Evolutionary conservation across 495 filamentous ascomycete species (phyloP).

Genomic region (Hypoxylon trugodes): DNA sequence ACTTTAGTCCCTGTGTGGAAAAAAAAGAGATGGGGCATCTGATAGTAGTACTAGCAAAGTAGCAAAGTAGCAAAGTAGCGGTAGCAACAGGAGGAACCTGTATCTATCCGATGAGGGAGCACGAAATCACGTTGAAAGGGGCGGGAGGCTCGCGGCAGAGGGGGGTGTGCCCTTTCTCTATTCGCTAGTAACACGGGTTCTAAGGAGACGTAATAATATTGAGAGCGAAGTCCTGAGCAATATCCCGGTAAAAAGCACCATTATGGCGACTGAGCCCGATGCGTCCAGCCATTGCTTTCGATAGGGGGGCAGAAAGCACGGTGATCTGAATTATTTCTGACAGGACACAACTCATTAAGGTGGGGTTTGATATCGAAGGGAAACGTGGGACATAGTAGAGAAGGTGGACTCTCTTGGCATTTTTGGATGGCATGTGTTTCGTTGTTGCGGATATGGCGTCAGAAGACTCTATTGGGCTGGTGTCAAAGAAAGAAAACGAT

Average conservation of each 20-base stretch:
- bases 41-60: too few species aligned
- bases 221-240: slow-evolving; percentile 24
- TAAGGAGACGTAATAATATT: slow-evolving; percentile 31
- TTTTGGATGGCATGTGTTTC: slow-evolving; percentile 27
- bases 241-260: slow-evolving; percentile 41
- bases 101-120: slow-evolving; percentile 38
- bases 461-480: slow-evolving; percentile 40
- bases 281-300: slow-evolving; percentile 38
- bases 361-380: slow-evolving; percentile 35
- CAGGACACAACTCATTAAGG: slow-evolving; percentile 36
- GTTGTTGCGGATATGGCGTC: slow-evolving; percentile 39
- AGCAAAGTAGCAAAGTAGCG: too few species aligned
- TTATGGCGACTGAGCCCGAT: slow-evolving; percentile 36
- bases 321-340: slow-evolving; percentile 38
- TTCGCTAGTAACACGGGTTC: slow-evolving; percentile 34
- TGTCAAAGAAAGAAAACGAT: slow-evolving; percentile 23
- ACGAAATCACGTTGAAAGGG: slow-evolving; percentile 34
- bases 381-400: slow-evolving; percentile 35
- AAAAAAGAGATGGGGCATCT: slow-evolving; percentile 25
- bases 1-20: slow-evolving; percentile 27
- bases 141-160: slow-evolving; percentile 40
- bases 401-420: slow-evolving; percentile 34
- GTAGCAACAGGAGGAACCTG: slow-evolving; percentile 17
- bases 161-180: slow-evolving; percentile 25
- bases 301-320: slow-evolving; percentile 34